phyloP scores from a whole-genome alignment of 257 asterid genomes.

The Thymus mandschuricus region DNA sequence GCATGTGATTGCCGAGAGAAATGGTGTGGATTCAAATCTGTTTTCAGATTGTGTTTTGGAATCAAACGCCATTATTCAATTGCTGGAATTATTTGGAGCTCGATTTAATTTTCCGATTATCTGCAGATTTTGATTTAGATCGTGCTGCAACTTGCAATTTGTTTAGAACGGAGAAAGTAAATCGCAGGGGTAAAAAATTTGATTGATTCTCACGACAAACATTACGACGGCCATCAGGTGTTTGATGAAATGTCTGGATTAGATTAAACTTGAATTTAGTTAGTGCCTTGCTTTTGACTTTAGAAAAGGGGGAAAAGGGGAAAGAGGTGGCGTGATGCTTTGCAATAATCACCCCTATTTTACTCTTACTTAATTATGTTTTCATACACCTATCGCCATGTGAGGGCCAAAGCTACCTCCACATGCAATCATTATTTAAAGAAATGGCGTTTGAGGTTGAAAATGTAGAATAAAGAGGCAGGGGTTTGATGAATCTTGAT shows the following conservation, averaged over 20 bases:
- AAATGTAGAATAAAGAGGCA: conserved; percentile 15
- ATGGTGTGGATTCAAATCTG: conserved; percentile 29
- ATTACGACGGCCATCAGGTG: conserved; percentile 23
- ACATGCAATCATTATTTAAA: conserved; percentile 36
- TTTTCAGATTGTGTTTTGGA: conserved; percentile 29
- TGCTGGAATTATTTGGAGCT: not conserved
- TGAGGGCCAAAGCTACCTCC: conserved; percentile 29
- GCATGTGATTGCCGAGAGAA: conserved; percentile 32
- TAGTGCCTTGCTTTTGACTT: conserved; percentile 25
- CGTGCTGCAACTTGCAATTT: not conserved
- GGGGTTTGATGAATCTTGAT: conserved; percentile 9
- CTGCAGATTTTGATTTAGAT: not conserved
- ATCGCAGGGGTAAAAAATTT: not conserved
- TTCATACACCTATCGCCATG: conserved; percentile 29
- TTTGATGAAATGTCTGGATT: conserved; percentile 32
- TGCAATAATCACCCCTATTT: conserved; percentile 24
- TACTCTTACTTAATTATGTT: not conserved
- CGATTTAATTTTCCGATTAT: not conserved
- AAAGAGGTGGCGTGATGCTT: conserved; percentile 26
- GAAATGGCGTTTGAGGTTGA: conserved; percentile 7
- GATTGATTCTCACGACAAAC: not conserved
- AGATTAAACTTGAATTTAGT: not conserved
- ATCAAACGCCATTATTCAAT: not conserved
- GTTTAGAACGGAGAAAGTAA: not conserved
- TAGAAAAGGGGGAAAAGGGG: not conserved